Evolutionary conservation across 805 yeast species (phyloP), one percentile per base, ranked within the genome.

Genomic region (Lachancea kluyveri): DNA sequence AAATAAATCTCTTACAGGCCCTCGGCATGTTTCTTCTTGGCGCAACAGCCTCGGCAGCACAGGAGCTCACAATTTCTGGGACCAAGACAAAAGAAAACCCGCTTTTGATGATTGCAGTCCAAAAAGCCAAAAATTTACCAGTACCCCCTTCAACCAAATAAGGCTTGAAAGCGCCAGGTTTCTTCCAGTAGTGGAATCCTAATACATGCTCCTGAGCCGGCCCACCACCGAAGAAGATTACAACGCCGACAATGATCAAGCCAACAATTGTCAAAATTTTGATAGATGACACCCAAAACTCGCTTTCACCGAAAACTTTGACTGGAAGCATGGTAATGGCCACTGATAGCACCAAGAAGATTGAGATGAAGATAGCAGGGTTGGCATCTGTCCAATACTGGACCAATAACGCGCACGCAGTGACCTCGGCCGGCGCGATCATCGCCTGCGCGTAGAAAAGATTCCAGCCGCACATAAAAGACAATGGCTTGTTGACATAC

Each of bases 261-360:
- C 86, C 85, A 14, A 75, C 49, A 47, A 82, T 70, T 21, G 82
- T 70, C 31, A 79, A 40, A 20, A 82, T 74, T 54, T 81, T 82
- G 54, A 81, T 62, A 11, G 70, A 47, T 1, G 82, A 75, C 43
- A 76, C 68, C 79, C 79, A 80, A 54, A 75, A 82, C 46, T 76
- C 85, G 29, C 68, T 64, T 50, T 73, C 79, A 29, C 65, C 67
- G 37, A 19, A 19, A 8, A 19, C 21, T 19, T 10, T 19, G 20
- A 59, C 61, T 26, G 46, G 43, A 13, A 35, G 29, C 37, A 42
- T 36, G 4, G 33, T 42, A 9, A 41, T 8, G 4, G 17, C 19
- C 12, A 35, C 25, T 5, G 40, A 24, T 10, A 34, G 14, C 9
- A 59, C 42, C 6, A 56, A 59, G 31, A 65, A 55, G 14, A 63